These are phyloP conservation scores for Blastomyces percursus DNA, from an alignment of 2,329 filamentous ascomycete genomes.

Conservation along the genomic window DNA sequence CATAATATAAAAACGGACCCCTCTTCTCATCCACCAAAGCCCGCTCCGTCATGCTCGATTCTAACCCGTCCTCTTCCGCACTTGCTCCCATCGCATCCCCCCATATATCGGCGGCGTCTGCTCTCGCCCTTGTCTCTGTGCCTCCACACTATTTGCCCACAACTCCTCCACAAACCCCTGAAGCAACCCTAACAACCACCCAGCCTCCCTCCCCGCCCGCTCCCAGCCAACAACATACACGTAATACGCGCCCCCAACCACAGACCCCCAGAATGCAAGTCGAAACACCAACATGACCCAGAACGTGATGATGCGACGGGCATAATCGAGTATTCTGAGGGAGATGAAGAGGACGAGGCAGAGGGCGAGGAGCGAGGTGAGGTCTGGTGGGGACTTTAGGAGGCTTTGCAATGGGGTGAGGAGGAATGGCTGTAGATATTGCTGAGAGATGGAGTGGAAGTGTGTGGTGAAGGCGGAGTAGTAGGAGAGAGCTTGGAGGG, in stretches of 20 bases:
- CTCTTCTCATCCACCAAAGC: not conserved
- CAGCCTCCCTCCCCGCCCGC: conserved; percentile 24
- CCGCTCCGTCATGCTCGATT: not conserved
- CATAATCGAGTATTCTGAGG: conserved; percentile 54
- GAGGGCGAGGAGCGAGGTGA: conserved; percentile 37
- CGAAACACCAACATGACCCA: conserved; percentile 59
- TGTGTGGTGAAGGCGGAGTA: conserved; percentile 16
- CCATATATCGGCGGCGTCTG: conserved; percentile 44
- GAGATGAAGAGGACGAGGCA: conserved; percentile 53
- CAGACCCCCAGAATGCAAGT: conserved; percentile 52
- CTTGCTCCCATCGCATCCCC: conserved; percentile 39
- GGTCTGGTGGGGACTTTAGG: conserved; percentile 26
- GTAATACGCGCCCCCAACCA: conserved; percentile 45
- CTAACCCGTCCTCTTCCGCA: not conserved
- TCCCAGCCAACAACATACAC: conserved; percentile 38
- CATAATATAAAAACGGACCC: not conserved
- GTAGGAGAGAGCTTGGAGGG: conserved; percentile 13
- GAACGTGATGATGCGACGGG: conserved; percentile 62
- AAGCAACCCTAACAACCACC: conserved; percentile 52
- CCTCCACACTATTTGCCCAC: conserved; percentile 33
- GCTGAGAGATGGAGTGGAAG: conserved; percentile 17
- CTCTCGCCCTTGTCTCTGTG: conserved; percentile 42
- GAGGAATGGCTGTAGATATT: conserved; percentile 43
- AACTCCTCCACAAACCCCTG: conserved; percentile 54
- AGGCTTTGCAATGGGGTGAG: conserved; percentile 28